phyloP scores from a whole-genome alignment of 192 early-diverging fungal species.

The Backusella parvicylindrica region DNA sequence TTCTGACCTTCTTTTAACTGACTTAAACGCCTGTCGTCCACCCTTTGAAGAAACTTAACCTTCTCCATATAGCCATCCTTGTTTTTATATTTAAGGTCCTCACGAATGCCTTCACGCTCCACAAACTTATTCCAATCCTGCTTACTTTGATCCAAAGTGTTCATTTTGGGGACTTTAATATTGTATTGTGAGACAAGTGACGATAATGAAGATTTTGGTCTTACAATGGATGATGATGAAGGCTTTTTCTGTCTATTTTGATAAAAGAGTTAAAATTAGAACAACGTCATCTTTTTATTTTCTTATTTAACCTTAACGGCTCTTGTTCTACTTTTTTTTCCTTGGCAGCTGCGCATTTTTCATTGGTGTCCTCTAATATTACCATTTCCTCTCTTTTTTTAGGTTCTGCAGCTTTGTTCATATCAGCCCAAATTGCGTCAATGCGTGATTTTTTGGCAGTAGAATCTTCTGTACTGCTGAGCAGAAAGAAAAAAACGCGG shows the following conservation, averaged over 20 bases:
- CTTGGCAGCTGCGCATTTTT: not conserved
- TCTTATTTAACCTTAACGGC: not conserved
- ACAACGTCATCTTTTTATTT: conserved; percentile 1
- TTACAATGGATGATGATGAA: not conserved
- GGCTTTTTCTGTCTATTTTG: conserved; percentile 8
- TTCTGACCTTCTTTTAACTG: conserved; percentile 42
- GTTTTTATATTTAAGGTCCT: conserved; percentile 59
- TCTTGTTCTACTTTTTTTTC: not conserved
- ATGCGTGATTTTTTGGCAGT: conserved; percentile 32
- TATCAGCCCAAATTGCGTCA: conserved; percentile 55
- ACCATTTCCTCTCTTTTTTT: not conserved
- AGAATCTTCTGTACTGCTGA: not conserved
- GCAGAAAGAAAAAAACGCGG: not conserved
- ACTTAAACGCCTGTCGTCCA: conserved; percentile 54
- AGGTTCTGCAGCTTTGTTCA: conserved; percentile 35
- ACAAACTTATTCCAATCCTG: conserved; percentile 68
- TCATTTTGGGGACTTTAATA: conserved; percentile 59
- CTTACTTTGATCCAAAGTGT: conserved; percentile 67
- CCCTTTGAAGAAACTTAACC: conserved; percentile 61
- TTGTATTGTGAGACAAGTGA: conserved; percentile 31
- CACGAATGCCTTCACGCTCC: conserved; percentile 56
- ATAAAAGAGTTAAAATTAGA: not conserved
- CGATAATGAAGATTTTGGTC: conserved; percentile 35
- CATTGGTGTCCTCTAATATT: not conserved
- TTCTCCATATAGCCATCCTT: conserved; percentile 77